Conservation (phyloP, 495 filamentous ascomycete species). For the Penicillium canescens region DNA sequence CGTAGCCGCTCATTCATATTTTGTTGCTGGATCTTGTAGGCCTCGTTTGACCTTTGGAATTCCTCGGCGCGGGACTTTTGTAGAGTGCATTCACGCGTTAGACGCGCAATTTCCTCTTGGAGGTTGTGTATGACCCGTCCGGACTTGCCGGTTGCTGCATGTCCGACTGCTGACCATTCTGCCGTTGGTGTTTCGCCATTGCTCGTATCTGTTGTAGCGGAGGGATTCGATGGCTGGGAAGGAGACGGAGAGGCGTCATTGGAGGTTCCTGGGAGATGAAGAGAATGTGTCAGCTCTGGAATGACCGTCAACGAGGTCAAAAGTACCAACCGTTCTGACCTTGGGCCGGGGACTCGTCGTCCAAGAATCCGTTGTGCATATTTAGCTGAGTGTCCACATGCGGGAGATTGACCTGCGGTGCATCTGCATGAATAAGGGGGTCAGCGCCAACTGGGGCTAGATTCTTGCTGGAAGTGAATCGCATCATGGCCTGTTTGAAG, state of each 20-base stretch:
- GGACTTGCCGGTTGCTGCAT: conserved; percentile 78
- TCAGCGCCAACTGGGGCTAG: conserved; percentile 24
- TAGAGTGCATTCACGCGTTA: conserved; percentile 77
- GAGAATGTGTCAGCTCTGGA: conserved; percentile 24
- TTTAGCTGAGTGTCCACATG: conserved; percentile 48
- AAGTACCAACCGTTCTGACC: conserved; percentile 19
- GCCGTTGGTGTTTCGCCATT: conserved; percentile 38
- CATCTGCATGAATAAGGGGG: conserved; percentile 17
- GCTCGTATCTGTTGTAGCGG: conserved; percentile 25
- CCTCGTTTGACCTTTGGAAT: conserved; percentile 67
- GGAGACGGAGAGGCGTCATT: conserved; percentile 5
- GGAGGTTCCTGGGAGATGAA: conserved; percentile 6
- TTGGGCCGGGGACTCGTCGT: conserved; percentile 18
- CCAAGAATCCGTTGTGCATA: conserved; percentile 45
- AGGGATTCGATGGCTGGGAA: conserved; percentile 9
- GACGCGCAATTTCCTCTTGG: conserved; percentile 83
- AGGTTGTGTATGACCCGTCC: conserved; percentile 90
- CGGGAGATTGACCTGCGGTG: conserved; percentile 42
- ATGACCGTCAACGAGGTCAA: background rate
- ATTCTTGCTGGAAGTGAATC: conserved; percentile 5
- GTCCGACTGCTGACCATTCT: conserved; percentile 78
- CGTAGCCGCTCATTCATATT: conserved; percentile 57
- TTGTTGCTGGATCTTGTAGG: conserved; percentile 73
- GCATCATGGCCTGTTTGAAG: conserved; percentile 13
- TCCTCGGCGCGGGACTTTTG: conserved; percentile 74